Conservation (phyloP, 495 filamentous ascomycete species). For the Lasiosphaeria miniovina region DNA sequence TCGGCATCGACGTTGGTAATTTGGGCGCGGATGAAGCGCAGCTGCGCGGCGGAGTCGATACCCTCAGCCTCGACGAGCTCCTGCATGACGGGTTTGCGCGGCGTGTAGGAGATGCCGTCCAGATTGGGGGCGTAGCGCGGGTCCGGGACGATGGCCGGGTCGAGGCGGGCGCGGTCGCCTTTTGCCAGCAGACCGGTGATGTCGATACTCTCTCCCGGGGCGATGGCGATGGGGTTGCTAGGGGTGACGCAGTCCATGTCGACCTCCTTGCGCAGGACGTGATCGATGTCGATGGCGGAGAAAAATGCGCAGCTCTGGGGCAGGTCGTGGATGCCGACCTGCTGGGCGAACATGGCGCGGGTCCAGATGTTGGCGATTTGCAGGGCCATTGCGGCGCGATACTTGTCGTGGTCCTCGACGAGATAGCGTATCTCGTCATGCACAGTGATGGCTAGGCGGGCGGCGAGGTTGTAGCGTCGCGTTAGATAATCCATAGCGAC, state of each 20-base stretch:
- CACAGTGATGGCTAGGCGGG: constrained; percentile 87
- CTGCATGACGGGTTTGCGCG: constrained; percentile 77
- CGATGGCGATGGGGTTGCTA: constrained; percentile 73
- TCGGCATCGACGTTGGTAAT: constrained; percentile 74
- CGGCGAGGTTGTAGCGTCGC: constrained; percentile 77
- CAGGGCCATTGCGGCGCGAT: constrained; percentile 83
- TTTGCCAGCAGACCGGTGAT: constrained; percentile 69
- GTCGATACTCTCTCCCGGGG: constrained; percentile 80
- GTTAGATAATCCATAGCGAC: constrained; percentile 92
- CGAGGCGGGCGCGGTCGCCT: constrained; percentile 60
- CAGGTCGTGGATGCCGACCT: constrained; percentile 92
- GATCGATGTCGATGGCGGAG: constrained; percentile 90
- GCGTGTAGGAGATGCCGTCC: constrained; percentile 60
- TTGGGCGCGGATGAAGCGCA: constrained; percentile 76
- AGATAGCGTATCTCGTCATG: constrained; percentile 98
- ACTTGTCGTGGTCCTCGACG: constrained; percentile 80
- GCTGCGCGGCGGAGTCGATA: constrained; percentile 36
- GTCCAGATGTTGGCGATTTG: constrained; percentile 97
- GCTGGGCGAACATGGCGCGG: constrained; percentile 91
- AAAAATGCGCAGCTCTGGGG: constrained; percentile 94
- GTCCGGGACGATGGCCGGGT: constrained; percentile 55
- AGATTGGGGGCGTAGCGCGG: constrained; percentile 45
- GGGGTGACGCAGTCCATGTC: constrained; percentile 97
- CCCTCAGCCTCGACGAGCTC: constrained; percentile 45
- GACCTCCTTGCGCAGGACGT: constrained; percentile 92